Conservation (phyloP, 352 stramenopile species). For the Phytophthora hybrid region DNA sequence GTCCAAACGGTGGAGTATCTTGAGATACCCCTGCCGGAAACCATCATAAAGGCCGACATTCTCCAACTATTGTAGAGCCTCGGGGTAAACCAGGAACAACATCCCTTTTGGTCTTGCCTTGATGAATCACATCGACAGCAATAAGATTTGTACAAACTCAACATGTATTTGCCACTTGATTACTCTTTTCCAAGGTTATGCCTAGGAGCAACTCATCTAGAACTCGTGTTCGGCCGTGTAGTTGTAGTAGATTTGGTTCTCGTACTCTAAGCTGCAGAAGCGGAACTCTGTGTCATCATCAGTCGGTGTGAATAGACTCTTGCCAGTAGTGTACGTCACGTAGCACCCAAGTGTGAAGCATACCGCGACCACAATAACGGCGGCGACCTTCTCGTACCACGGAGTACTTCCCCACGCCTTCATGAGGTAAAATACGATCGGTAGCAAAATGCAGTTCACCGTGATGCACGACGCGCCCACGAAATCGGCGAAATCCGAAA, state of each 20-base stretch:
- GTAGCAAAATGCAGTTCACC: constrained; percentile 48
- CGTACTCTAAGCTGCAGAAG: constrained; percentile 41
- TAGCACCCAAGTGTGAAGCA: constrained; percentile 33
- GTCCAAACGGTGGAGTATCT: constrained; percentile 55
- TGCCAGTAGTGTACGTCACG: constrained; percentile 35
- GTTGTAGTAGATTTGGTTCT: constrained; percentile 49
- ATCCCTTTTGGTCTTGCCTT: background rate
- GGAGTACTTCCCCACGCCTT: constrained; percentile 31
- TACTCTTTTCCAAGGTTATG: background rate
- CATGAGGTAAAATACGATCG: constrained; percentile 47
- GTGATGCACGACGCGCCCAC: constrained; percentile 49
- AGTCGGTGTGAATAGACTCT: constrained; percentile 25
- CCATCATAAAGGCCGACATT: constrained; percentile 56
- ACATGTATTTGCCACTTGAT: constrained; percentile 4
- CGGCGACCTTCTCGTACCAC: constrained; percentile 28
- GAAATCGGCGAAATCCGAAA: constrained; percentile 50
- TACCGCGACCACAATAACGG: constrained; percentile 23
- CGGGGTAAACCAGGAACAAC: background rate
- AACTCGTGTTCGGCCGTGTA: constrained; percentile 33
- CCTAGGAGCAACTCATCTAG: background rate
- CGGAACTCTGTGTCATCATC: constrained; percentile 31
- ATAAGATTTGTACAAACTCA: background rate
- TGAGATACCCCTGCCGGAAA: constrained; percentile 54
- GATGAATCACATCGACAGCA: background rate
- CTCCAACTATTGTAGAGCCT: constrained; percentile 20